A percentile compares a stretch with the other conserved stretches of the same genome.
Conservation (phyloP, 352 stramenopile genomes). For the Saprolegnia parasitica region DNA sequence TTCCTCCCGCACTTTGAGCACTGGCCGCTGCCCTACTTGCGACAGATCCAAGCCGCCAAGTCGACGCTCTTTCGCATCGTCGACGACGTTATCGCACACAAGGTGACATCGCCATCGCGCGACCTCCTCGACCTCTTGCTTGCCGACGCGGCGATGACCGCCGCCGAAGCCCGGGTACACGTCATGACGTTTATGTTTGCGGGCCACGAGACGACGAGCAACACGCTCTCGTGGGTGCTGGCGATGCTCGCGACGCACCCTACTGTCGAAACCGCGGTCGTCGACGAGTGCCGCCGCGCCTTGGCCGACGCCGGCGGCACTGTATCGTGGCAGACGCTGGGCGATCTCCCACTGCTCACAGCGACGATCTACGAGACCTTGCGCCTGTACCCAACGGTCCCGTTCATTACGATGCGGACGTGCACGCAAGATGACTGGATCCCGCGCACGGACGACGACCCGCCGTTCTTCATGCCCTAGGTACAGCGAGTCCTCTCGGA, state of each 20-base stretch:
- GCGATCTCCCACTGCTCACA: conserved; percentile 1
- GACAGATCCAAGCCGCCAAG: background rate
- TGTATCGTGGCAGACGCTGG: background rate
- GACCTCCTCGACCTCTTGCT: conserved; percentile 27
- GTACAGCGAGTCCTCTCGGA: background rate
- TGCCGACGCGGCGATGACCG: background rate
- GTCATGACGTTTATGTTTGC: conserved; percentile 26
- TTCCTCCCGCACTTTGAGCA: conserved; percentile 2
- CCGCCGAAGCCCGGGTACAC: conserved; percentile 17
- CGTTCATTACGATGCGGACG: background rate
- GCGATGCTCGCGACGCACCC: background rate
- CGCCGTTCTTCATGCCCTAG: conserved; percentile 19
- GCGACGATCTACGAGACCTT: conserved; percentile 16
- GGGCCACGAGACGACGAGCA: conserved; percentile 21
- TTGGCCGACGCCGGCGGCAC: background rate
- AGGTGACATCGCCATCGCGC: background rate
- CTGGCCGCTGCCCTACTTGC: conserved; percentile 8
- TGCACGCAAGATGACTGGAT: conserved; percentile 12
- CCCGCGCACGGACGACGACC: background rate
- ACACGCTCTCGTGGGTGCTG: conserved; percentile 13
- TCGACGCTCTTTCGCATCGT: background rate
- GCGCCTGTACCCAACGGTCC: conserved; percentile 5
- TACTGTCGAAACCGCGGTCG: background rate
- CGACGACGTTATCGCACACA: conserved; percentile 10
- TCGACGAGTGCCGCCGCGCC: background rate